Evolutionary conservation across 2,329 filamentous ascomycete genomes (phyloP).

Genomic region (Akanthomyces muscarius): DNA sequence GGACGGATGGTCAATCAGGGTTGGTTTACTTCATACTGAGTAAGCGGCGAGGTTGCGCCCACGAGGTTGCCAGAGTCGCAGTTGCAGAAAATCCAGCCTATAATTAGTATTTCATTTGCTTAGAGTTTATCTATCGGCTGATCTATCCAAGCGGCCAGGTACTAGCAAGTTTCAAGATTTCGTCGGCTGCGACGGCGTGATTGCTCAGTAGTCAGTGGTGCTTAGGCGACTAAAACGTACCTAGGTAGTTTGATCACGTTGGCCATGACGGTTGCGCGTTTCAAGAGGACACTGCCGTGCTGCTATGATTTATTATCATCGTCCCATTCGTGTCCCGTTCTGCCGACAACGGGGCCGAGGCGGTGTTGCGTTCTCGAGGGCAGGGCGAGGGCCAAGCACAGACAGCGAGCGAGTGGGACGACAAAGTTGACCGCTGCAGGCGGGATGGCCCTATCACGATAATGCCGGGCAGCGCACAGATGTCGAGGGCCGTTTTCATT

Average conservation of each 20-base stretch:
- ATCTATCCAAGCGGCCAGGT: not conserved
- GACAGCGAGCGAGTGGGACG: not conserved
- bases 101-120: not conserved
- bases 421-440: not conserved
- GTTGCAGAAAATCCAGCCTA: not conserved
- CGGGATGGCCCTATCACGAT: not conserved
- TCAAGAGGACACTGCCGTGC: not conserved
- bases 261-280: not conserved
- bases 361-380: not conserved
- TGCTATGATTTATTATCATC: not conserved
- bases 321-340: not conserved
- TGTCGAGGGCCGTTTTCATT: constrained; percentile 2
- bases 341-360: not conserved
- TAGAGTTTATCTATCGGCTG: not conserved
- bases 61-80: too few species aligned
- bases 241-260: not conserved
- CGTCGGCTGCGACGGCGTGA: too few species aligned
- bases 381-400: not conserved
- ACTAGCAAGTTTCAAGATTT: not conserved
- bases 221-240: too few species aligned
- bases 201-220: too few species aligned
- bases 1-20: not conserved
- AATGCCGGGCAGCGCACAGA: constrained; percentile 13
- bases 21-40: not conserved
- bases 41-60: not conserved